A percentile compares a stretch with the other conserved stretches of the same genome.
Evolutionary conservation across 805 yeast species (phyloP).

Genomic region (Komagataella pastoris): DNA sequence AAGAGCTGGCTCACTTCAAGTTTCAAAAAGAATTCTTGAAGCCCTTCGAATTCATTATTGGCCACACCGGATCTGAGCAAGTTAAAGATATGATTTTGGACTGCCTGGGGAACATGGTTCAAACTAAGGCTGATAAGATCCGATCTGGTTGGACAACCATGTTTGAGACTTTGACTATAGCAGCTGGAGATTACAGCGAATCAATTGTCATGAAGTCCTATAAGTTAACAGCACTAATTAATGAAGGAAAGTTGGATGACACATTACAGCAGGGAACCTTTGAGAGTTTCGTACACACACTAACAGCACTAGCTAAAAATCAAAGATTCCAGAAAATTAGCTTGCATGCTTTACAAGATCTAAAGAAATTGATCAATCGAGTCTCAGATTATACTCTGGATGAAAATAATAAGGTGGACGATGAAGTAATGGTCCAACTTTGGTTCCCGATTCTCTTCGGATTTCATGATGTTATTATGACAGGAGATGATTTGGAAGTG

Average conservation of each 20-base stretch:
- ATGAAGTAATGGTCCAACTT: conserved; percentile 33
- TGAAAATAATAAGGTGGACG: conserved; percentile 8
- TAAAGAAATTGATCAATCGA: conserved; percentile 46
- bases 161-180: conserved; percentile 61
- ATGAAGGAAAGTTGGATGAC: conserved; percentile 43
- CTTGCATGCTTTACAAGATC: conserved; percentile 65
- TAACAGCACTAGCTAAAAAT: conserved; percentile 76
- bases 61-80: conserved; percentile 49
- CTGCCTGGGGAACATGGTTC: conserved; percentile 76
- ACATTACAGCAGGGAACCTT: conserved; percentile 61
- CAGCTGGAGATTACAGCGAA: conserved; percentile 51
- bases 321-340: conserved; percentile 70
- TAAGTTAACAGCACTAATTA: conserved; percentile 48
- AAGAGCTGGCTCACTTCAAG: conserved; percentile 89
- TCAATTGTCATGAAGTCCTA: conserved; percentile 50
- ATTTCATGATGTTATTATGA: conserved; percentile 82
- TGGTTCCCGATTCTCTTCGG: conserved; percentile 86
- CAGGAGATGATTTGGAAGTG: conserved; percentile 88
- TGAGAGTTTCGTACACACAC: conserved; percentile 53
- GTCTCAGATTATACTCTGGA: conserved; percentile 34
- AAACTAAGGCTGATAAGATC: conserved; percentile 58
- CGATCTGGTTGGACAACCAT: conserved; percentile 94
- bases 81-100: conserved; percentile 85
- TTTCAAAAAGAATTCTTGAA: conserved; percentile 88
- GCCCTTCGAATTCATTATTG: conserved; percentile 76